These are phyloP conservation scores for Flaveria bidentis DNA, from an alignment of 129 eudicot genomes.

Conservation along the genomic window DNA sequence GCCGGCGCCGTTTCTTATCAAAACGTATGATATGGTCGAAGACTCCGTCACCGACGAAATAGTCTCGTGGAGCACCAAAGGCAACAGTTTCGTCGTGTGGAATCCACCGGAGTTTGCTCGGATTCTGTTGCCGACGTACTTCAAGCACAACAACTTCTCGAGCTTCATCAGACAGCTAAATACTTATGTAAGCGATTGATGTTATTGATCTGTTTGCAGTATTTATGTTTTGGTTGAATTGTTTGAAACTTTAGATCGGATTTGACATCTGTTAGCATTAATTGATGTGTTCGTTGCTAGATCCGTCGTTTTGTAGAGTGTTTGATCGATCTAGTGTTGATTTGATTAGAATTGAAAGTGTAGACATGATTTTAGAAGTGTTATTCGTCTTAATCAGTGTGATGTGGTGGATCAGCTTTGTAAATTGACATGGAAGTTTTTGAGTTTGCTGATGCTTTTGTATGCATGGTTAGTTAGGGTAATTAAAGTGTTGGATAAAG, in stretches of 20 bases:
- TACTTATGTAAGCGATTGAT: constrained; percentile 52
- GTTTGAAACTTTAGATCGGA: too few species aligned
- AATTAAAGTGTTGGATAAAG: background rate
- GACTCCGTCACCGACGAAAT: constrained; percentile 68
- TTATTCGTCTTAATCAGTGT: background rate
- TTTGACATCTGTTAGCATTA: constrained; percentile 1
- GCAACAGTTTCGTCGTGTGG: constrained; percentile 75
- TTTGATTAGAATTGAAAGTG: too few species aligned
- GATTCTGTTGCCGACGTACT: constrained; percentile 59
- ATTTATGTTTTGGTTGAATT: too few species aligned
- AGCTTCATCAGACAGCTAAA: constrained; percentile 89
- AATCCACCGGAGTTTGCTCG: constrained; percentile 84
- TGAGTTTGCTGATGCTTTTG: background rate
- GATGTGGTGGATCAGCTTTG: background rate
- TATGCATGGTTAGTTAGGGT: background rate
- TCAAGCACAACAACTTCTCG: constrained; percentile 79
- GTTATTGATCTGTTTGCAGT: too few species aligned
- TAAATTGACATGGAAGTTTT: background rate
- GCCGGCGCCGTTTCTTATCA: constrained; percentile 81
- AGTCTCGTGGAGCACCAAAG: constrained; percentile 65
- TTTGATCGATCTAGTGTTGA: constrained; percentile 10
- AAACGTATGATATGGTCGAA: constrained; percentile 86
- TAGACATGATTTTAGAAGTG: too few species aligned
- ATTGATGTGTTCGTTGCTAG: background rate
- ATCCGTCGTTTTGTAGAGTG: background rate